phyloP scores from a whole-genome alignment of 2,329 filamentous ascomycete genomes.

The Xylariaceae sp. region DNA sequence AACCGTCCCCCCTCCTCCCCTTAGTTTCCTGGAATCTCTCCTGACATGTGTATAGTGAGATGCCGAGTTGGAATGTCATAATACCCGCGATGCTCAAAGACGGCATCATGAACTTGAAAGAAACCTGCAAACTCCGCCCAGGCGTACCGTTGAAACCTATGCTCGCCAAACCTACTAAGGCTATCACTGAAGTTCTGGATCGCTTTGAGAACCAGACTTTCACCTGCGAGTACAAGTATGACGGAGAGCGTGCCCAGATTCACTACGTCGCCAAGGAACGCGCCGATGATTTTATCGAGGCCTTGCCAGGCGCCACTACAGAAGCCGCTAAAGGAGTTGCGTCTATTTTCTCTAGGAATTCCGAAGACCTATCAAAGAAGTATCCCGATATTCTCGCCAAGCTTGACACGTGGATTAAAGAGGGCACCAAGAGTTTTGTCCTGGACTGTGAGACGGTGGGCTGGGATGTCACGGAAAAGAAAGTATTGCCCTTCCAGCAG shows the following conservation, averaged over 20 bases:
- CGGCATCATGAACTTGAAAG: constrained; percentile 74
- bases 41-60: constrained; percentile 54
- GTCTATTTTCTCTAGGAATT: constrained; percentile 95
- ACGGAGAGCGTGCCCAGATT: constrained; percentile 96
- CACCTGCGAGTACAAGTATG: constrained; percentile 98
- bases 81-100: constrained; percentile 83
- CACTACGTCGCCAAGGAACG: constrained; percentile 88
- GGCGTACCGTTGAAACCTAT: constrained; percentile 96
- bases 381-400: constrained; percentile 93
- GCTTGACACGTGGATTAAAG: constrained; percentile 82
- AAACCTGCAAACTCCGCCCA: constrained; percentile 85
- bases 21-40: constrained; percentile 30
- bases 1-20: neutral
- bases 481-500: constrained; percentile 93
- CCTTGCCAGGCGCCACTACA: constrained; percentile 54
- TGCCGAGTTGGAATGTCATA: constrained; percentile 93
- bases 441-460: constrained; percentile 98
- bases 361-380: constrained; percentile 93
- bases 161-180: constrained; percentile 97
- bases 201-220: constrained; percentile 93
- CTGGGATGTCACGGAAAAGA: constrained; percentile 93
- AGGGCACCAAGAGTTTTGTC: constrained; percentile 88
- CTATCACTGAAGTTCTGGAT: constrained; percentile 94
- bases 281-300: constrained; percentile 60
- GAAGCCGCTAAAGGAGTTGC: constrained; percentile 69